Conservation (phyloP, 768 basidiomycete genomes). For the Boletus coccyginus region DNA sequence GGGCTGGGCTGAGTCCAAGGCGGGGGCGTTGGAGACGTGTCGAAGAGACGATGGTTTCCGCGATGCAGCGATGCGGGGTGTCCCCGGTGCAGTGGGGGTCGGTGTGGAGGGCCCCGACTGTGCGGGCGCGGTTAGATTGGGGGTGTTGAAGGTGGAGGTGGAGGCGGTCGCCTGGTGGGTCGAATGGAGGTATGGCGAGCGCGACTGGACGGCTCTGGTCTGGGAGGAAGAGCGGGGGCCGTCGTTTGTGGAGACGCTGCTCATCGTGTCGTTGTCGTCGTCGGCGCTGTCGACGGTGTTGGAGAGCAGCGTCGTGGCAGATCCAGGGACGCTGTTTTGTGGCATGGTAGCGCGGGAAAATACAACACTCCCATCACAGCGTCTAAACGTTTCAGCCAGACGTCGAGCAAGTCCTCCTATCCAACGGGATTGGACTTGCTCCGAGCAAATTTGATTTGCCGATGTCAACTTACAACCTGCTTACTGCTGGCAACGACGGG, state of each 20-base stretch:
- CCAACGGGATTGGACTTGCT: not conserved
- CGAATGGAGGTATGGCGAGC: constrained; percentile 40
- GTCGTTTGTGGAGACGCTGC: constrained; percentile 13
- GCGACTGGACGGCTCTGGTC: constrained; percentile 14
- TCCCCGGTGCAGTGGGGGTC: constrained; percentile 21
- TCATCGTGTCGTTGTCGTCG: constrained; percentile 26
- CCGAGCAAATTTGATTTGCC: not conserved
- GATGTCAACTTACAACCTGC: no score
- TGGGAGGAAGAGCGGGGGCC: constrained; percentile 10
- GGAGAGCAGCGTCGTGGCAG: not conserved
- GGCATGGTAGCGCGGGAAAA: constrained; percentile 16
- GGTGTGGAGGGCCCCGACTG: constrained; percentile 10
- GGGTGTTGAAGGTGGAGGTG: constrained; percentile 35
- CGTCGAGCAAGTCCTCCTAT: not conserved
- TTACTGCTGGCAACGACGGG: not conserved
- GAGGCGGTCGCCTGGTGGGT: constrained; percentile 34
- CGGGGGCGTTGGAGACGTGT: constrained; percentile 28
- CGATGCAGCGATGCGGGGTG: constrained; percentile 24
- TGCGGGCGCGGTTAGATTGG: not conserved
- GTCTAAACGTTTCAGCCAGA: not conserved
- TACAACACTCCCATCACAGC: not conserved
- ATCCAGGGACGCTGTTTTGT: constrained; percentile 13
- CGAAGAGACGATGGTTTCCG: constrained; percentile 33
- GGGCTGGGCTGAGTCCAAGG: constrained; percentile 24
- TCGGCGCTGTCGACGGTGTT: constrained; percentile 16